phyloP scores from a whole-genome alignment of 2,329 filamentous ascomycete genomes.

The Neopestalotiopsis sp. region DNA sequence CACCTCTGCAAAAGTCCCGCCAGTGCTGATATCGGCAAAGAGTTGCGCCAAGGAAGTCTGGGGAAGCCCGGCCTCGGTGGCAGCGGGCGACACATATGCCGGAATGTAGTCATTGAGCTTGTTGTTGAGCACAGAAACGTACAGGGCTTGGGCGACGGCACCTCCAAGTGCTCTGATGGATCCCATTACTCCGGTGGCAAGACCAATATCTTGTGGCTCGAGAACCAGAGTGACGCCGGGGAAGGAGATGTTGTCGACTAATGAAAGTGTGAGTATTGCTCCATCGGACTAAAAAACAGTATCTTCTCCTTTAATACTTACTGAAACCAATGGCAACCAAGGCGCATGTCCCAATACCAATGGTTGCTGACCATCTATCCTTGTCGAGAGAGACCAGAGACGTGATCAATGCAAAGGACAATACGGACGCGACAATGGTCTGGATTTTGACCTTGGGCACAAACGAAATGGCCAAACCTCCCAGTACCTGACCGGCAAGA shows the following conservation, averaged over 20 bases:
- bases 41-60: conserved; percentile 32
- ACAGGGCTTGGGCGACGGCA: conserved; percentile 43
- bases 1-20: conserved; percentile 26
- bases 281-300: not conserved
- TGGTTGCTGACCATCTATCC: conserved; percentile 35
- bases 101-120: conserved; percentile 40
- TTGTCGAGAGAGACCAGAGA: conserved; percentile 35
- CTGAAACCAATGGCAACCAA: conserved; percentile 39
- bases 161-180: conserved; percentile 50
- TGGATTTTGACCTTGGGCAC: conserved; percentile 43
- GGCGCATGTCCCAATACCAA: conserved; percentile 40
- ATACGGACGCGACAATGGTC: conserved; percentile 35
- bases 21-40: conserved; percentile 29
- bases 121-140: conserved; percentile 43
- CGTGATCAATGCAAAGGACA: conserved; percentile 41
- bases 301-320: not conserved
- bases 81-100: conserved; percentile 40
- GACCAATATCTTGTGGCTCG: conserved; percentile 52
- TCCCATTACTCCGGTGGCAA: conserved; percentile 49
- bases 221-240: conserved; percentile 51
- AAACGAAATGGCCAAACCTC: conserved; percentile 42
- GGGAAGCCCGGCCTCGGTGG: conserved; percentile 43
- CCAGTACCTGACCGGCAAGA: conserved; percentile 45
- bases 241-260: conserved; percentile 45
- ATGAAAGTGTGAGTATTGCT: not conserved